Evolutionary conservation across 768 basidiomycete species (phyloP).

Genomic region (Fibroporia radiculosa): DNA sequence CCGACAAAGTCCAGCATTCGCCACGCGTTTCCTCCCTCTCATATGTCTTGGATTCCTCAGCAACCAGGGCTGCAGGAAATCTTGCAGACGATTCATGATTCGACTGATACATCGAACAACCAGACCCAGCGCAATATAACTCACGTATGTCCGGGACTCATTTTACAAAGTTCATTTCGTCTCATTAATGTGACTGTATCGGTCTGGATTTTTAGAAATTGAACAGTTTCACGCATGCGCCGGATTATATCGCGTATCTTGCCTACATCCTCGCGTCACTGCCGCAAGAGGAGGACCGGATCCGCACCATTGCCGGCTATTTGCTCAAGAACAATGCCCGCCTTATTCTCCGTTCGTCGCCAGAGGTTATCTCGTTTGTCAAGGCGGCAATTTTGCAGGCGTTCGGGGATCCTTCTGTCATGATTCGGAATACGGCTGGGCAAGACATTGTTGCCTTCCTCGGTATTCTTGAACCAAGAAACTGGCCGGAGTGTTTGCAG

Average conservation of each 20-base stretch:
- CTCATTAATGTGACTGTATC: constrained; percentile 13
- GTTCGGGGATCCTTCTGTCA: constrained; percentile 72
- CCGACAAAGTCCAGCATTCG: neutral
- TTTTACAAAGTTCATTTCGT: constrained; percentile 11
- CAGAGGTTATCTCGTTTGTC: constrained; percentile 63
- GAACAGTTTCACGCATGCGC: constrained; percentile 77
- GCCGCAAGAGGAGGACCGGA: constrained; percentile 82
- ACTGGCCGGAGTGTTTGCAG: constrained; percentile 93
- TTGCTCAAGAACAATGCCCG: constrained; percentile 94
- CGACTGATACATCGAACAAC: constrained; percentile 70
- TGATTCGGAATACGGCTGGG: constrained; percentile 91
- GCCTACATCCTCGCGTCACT: constrained; percentile 83
- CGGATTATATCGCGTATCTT: constrained; percentile 95
- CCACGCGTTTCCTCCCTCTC: constrained; percentile 12
- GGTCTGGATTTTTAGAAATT: constrained; percentile 65
- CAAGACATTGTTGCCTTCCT: constrained; percentile 90
- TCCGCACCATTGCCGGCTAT: constrained; percentile 93
- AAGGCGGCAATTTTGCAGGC: constrained; percentile 73
- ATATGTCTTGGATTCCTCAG: constrained; percentile 74
- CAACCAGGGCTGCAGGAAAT: constrained; percentile 87
- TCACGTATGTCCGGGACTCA: constrained; percentile 46
- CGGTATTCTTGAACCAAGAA: constrained; percentile 78
- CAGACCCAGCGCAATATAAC: constrained; percentile 72
- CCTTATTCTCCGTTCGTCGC: constrained; percentile 60
- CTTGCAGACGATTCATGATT: constrained; percentile 84